A percentile compares a stretch with the other conserved stretches of the same genome.
These are phyloP conservation scores for Mortierella sp. DNA, from an alignment of 371 early-diverging fungal species.

Conservation along the genomic window DNA sequence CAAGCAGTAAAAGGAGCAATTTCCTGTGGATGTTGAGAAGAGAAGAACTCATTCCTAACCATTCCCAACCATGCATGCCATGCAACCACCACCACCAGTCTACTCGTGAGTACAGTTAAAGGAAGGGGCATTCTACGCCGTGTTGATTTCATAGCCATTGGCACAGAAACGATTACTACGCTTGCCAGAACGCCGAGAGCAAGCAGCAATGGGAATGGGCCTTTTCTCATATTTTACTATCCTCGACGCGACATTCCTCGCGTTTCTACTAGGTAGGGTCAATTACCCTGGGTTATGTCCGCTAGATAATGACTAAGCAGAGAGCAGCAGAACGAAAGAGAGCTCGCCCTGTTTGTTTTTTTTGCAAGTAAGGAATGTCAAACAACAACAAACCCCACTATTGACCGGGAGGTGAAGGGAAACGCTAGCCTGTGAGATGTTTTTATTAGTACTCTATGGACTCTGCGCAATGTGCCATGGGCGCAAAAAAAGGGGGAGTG, in stretches of 20 bases:
- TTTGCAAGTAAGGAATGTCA: not conserved
- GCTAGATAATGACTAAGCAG: not conserved
- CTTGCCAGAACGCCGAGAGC: too few relatives aligned
- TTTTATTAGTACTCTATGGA: not conserved
- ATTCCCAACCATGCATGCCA: not conserved
- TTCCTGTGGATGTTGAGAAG: not conserved
- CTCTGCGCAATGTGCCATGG: too few relatives aligned
- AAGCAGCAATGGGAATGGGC: too few relatives aligned
- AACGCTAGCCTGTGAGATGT: not conserved
- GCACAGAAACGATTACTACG: too few relatives aligned
- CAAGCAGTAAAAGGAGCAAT: not conserved
- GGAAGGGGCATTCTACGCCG: too few relatives aligned
- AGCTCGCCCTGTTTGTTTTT: not conserved
- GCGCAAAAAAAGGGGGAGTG: not conserved
- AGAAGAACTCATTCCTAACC: not conserved
- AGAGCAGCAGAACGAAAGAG: not conserved
- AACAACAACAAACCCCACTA: not conserved
- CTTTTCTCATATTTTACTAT: too few relatives aligned
- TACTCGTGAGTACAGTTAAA: too few relatives aligned
- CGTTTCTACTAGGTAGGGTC: too few relatives aligned
- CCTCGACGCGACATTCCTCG: too few relatives aligned
- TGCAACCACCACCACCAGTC: not conserved
- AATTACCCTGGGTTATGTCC: not conserved
- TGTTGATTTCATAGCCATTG: too few relatives aligned
- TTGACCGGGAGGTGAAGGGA: not conserved